Evolutionary conservation across 352 stramenopile genomes (phyloP), one percentile per base, ranked within the genome.

Genomic region (Phytopythium helicoides): DNA sequence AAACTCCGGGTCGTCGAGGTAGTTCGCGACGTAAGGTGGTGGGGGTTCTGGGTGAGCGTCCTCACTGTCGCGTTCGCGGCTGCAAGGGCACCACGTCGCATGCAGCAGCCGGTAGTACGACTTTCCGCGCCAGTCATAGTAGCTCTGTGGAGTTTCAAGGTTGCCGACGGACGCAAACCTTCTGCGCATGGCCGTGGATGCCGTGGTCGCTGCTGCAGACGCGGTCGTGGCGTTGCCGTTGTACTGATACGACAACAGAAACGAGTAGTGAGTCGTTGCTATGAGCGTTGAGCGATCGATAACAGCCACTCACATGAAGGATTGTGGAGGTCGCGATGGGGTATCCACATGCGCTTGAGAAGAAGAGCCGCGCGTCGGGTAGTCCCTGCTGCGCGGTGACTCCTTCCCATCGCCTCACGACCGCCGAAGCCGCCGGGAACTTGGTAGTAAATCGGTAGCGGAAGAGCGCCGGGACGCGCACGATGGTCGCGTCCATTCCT

Each of bases 101-200:
- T 95, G 85, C 26, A 95, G 68, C 40, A 92, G 59, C 3, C 80
- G 85, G 54, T 87, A 95, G 66, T 95, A 95, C 40, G 82, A 90
- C 47, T 89, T 95, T 31, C 85, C 85, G 22, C 82, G 67, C 85
- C 85, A 95, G 63, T 93, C 82, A 61, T 95, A 93, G 45, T 72
- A 70, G 38, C 60, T 75, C 8, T 73, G 68, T 0, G 62, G 52
- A 18, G 16, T 64, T 39, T 87, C 76, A 22, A 86, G 45, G 47
- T 66, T 68, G 5, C 70, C 68, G 25, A 86, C 57, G 8, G 79
- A 91, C n/a, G 74, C 63, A 31, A 89, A 76, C 0, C 81, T 60
- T 41, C 75, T 68, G n/a, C 66, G 51, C 28, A 41, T 52, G 46
- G 28, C 33, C 9, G 46, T 52, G 6, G 42, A 48, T 15, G 18